phyloP scores from a whole-genome alignment of 2,329 filamentous ascomycete genomes.

The Didymella arachidicola region DNA sequence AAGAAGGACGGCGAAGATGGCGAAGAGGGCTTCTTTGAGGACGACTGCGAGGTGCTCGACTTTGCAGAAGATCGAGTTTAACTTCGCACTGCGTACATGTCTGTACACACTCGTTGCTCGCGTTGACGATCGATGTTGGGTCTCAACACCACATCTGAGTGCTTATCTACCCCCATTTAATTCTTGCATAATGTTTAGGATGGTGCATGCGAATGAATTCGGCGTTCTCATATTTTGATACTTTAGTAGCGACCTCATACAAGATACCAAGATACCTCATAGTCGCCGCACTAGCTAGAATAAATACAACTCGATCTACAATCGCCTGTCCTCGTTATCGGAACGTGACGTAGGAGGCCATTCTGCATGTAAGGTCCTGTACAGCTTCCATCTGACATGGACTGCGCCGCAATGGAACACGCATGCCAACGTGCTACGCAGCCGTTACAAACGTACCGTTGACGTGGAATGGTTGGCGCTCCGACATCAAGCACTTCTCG shows the following conservation, averaged over 20 bases:
- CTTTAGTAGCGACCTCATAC: neutral
- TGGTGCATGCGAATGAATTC: neutral
- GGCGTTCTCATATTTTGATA: conserved; percentile 2
- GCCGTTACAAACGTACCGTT: neutral
- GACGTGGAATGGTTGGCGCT: neutral
- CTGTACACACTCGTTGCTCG: neutral
- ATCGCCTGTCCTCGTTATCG: neutral
- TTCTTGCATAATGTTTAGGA: neutral
- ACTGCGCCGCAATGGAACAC: neutral
- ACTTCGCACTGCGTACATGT: conserved; percentile 5
- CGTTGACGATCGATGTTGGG: neutral
- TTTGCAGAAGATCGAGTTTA: conserved; percentile 71
- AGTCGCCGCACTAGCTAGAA: conserved; percentile 9
- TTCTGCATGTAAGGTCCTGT: too few species aligned
- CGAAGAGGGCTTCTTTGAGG: conserved; percentile 81
- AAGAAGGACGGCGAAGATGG: conserved; percentile 64
- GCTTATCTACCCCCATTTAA: neutral
- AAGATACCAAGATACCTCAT: conserved; percentile 14
- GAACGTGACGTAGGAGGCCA: neutral
- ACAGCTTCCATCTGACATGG: neutral
- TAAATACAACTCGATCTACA: neutral
- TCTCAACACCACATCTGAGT: neutral
- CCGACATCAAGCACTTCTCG: neutral
- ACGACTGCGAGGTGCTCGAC: conserved; percentile 90
- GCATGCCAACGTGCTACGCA: neutral